Conservation (phyloP, 495 filamentous ascomycete species). For the Extremus antarcticus region DNA sequence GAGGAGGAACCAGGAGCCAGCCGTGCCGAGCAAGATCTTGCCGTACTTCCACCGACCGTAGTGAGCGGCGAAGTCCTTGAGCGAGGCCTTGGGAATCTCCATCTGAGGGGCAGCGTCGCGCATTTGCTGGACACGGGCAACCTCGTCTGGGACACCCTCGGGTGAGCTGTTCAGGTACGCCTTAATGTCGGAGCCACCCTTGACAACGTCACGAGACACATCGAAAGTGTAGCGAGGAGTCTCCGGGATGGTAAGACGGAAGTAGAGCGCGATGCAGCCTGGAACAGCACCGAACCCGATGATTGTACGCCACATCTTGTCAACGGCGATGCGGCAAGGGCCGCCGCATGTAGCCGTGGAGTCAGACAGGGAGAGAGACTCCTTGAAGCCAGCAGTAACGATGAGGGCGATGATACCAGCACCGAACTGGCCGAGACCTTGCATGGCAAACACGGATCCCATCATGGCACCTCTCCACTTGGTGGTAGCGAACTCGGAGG, state of each 20-base stretch:
- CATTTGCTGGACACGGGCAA: constrained; percentile 42
- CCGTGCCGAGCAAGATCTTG: constrained; percentile 62
- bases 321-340: constrained; percentile 56
- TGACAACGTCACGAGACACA: constrained; percentile 58
- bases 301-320: constrained; percentile 76
- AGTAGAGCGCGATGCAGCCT: constrained; percentile 66
- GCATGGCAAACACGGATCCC: constrained; percentile 77
- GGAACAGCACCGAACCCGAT: constrained; percentile 76
- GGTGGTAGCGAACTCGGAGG: constrained; percentile 73
- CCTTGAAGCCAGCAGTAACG: constrained; percentile 60
- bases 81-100: constrained; percentile 51
- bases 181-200: constrained; percentile 54
- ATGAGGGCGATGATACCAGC: constrained; percentile 63
- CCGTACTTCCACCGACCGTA: constrained; percentile 57
- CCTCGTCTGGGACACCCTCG: constrained; percentile 53
- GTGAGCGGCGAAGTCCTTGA: constrained; percentile 51
- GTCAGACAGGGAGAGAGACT: constrained; percentile 46
- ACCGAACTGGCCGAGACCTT: constrained; percentile 64
- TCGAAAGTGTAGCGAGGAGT: constrained; percentile 78
- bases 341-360: constrained; percentile 45
- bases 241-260: constrained; percentile 81
- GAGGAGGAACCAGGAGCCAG: constrained; percentile 70
- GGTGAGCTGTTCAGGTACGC: constrained; percentile 30
- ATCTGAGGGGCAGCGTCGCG: constrained; percentile 37
- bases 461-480: constrained; percentile 84